phyloP scores from a whole-genome alignment of 805 yeast genomes.

The Candida yuanshanica region DNA sequence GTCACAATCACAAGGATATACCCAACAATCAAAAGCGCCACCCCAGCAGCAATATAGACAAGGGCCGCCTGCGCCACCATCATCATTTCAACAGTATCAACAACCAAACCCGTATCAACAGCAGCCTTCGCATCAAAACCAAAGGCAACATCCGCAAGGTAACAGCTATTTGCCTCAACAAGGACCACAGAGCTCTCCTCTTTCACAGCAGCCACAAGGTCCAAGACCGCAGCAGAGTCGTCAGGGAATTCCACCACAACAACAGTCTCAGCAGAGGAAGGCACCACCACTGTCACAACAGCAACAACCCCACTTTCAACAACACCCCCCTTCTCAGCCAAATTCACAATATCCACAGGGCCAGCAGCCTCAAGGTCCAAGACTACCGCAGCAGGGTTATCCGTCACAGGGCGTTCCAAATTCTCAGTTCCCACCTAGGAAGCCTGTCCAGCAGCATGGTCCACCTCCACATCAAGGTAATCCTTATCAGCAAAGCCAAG shows the following conservation, averaged over 20 bases:
- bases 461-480: slow-evolving; percentile 9
- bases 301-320: slow-evolving; percentile 8
- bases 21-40: slow-evolving; percentile 8
- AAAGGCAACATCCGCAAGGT: slow-evolving; percentile 3
- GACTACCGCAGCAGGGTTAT: slow-evolving; percentile 4
- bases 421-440: slow-evolving; percentile 1
- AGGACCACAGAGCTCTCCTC: slow-evolving; percentile 6
- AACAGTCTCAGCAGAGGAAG: not conserved
- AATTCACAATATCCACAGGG: slow-evolving; percentile 2
- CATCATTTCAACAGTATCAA: slow-evolving; percentile 1
- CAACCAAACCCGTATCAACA: not conserved
- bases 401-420: not conserved
- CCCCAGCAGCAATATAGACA: slow-evolving; percentile 1
- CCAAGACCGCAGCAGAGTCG: slow-evolving; percentile 3
- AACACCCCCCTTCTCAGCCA: slow-evolving; percentile 3
- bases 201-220: slow-evolving; percentile 11
- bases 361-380: slow-evolving; percentile 5
- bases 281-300: slow-evolving; percentile 4
- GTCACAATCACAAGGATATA: slow-evolving; percentile 1
- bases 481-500: not conserved
- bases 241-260: not conserved
- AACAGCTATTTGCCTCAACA: not conserved
- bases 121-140: slow-evolving; percentile 5
- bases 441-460: slow-evolving; percentile 2
- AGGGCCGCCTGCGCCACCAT: too few relatives aligned